These are phyloP conservation scores for Lagenidium giganteum DNA, from an alignment of 352 stramenopile species.

Conservation along the genomic window DNA sequence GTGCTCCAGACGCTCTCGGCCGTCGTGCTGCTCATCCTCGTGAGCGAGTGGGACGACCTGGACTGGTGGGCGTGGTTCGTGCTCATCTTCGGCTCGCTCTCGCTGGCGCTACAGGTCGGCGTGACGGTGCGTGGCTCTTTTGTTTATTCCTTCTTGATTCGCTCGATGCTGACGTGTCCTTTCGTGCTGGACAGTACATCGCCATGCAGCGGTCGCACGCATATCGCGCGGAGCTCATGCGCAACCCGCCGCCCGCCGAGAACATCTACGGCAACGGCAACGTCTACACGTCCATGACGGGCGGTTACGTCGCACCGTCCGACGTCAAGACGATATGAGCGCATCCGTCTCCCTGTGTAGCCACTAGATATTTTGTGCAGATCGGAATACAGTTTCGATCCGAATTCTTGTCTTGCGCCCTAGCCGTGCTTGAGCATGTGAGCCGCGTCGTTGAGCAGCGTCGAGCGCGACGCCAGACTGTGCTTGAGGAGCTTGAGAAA, in stretches of 20 bases:
- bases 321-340: slow-evolving; percentile 76
- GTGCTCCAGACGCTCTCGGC: slow-evolving; percentile 67
- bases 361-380: slow-evolving; percentile 1
- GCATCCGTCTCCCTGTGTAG: neutral
- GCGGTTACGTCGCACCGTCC: slow-evolving; percentile 38
- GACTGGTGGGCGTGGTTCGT: slow-evolving; percentile 70
- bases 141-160: neutral
- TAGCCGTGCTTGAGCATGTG: slow-evolving; percentile 35
- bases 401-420: neutral
- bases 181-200: slow-evolving; percentile 39
- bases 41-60: slow-evolving; percentile 75
- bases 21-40: slow-evolving; percentile 65
- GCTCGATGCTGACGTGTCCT: neutral
- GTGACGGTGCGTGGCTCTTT: slow-evolving; percentile 36
- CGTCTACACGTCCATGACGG: slow-evolving; percentile 65
- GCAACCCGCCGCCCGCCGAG: slow-evolving; percentile 69
- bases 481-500: slow-evolving; percentile 36
- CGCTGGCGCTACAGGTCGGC: slow-evolving; percentile 64
- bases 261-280: slow-evolving; percentile 59
- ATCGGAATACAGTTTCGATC: slow-evolving; percentile 2
- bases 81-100: slow-evolving; percentile 60
- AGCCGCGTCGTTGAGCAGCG: slow-evolving; percentile 34
- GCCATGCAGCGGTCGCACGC: slow-evolving; percentile 70
- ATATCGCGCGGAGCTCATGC: slow-evolving; percentile 80
- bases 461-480: slow-evolving; percentile 24